Evolutionary conservation across 164 flowering plant genomes (phyloP).

Genomic region (Piper betle): DNA sequence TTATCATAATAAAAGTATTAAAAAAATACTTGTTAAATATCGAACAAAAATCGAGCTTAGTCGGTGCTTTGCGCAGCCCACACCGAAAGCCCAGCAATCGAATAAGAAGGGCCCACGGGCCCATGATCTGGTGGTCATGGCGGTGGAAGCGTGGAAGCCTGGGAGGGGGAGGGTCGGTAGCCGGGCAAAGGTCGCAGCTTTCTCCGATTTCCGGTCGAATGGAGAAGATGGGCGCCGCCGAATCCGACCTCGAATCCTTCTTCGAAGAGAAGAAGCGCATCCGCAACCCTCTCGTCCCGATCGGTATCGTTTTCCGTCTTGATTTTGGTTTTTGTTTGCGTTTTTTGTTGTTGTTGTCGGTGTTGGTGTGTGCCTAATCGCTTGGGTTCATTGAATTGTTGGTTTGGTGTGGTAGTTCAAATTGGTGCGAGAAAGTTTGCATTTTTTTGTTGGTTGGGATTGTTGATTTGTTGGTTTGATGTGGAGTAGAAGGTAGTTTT

Average conservation of each 20-base stretch:
- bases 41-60: too few relatives aligned
- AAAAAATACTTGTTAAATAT: too few relatives aligned
- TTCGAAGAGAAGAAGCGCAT: slow-evolving; percentile 35
- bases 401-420: not conserved
- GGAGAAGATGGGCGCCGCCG: slow-evolving; percentile 25
- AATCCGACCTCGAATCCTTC: slow-evolving; percentile 22
- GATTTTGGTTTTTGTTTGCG: not conserved
- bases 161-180: not conserved
- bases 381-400: too few relatives aligned
- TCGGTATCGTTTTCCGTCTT: slow-evolving; percentile 17
- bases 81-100: too few relatives aligned
- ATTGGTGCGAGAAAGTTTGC: not conserved
- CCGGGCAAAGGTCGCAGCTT: not conserved
- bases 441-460: not conserved
- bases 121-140: too few relatives aligned
- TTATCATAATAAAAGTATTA: too few relatives aligned
- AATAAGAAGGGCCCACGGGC: too few relatives aligned
- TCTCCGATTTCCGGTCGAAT: not conserved
- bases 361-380: too few relatives aligned
- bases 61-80: too few relatives aligned
- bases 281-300: slow-evolving; percentile 44
- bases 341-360: not conserved
- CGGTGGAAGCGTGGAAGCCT: too few relatives aligned
- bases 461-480: too few relatives aligned
- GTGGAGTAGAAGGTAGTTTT: not conserved